Percentiles rank a stretch among this genome's conserved stretches.
Evolutionary conservation across 352 stramenopile genomes (phyloP).

Genomic region (Pythium myriotylum): DNA sequence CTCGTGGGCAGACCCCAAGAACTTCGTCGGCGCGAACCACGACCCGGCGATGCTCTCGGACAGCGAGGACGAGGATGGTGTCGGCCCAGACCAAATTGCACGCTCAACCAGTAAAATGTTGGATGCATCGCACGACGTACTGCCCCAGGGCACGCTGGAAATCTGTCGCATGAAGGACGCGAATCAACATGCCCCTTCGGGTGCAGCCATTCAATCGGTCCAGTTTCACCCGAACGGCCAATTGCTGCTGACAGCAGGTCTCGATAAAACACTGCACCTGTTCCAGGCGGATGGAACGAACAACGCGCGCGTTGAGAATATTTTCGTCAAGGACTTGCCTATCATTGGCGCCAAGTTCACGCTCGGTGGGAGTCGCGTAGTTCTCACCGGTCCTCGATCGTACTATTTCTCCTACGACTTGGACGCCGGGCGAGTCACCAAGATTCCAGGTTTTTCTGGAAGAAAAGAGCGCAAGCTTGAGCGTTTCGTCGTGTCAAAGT

Average conservation of each 20-base stretch:
- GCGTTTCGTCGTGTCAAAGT: constrained; percentile 88
- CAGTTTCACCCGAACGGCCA: constrained; percentile 90
- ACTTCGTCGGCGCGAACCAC: constrained; percentile 48
- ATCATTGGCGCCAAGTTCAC: constrained; percentile 89
- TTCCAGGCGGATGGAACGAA: constrained; percentile 91
- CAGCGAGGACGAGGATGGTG: constrained; percentile 65
- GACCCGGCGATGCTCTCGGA: constrained; percentile 41
- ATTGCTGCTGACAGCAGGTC: constrained; percentile 86
- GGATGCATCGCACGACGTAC: constrained; percentile 46
- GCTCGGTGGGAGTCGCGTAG: constrained; percentile 71
- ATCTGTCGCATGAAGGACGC: constrained; percentile 89
- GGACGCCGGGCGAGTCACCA: constrained; percentile 88
- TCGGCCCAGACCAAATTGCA: constrained; percentile 45
- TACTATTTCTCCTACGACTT: constrained; percentile 98
- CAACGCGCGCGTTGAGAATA: constrained; percentile 89
- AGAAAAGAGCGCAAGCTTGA: constrained; percentile 93
- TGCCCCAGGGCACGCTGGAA: constrained; percentile 66
- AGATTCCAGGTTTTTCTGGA: constrained; percentile 89
- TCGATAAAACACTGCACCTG: constrained; percentile 93
- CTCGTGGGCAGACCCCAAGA: constrained; percentile 76
- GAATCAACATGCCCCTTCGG: constrained; percentile 88
- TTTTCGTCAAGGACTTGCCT: constrained; percentile 91
- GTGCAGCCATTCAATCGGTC: constrained; percentile 85
- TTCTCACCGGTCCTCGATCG: constrained; percentile 91
- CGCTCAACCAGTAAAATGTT: constrained; percentile 66